phyloP scores from a whole-genome alignment of 768 basidiomycete genomes.

The Boletus patriciae region DNA sequence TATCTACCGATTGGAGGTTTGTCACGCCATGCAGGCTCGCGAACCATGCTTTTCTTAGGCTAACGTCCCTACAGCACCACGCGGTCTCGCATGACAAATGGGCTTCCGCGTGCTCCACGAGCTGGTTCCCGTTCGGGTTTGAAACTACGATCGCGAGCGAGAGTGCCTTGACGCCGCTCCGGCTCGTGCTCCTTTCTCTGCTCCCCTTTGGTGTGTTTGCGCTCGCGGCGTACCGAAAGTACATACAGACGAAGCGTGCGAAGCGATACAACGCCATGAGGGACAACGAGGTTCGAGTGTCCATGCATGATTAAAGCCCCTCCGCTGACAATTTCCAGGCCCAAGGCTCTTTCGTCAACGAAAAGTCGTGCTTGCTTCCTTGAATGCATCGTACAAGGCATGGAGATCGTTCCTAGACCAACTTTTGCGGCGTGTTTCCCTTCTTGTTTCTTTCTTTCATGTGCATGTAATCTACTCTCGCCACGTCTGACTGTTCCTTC shows the following conservation, averaged over 20 bases:
- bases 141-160: slow-evolving; percentile 3
- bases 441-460: not conserved
- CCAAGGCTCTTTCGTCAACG: slow-evolving; percentile 12
- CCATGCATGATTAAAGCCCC: not conserved
- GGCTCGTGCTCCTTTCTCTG: slow-evolving; percentile 6
- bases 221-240: slow-evolving; percentile 14
- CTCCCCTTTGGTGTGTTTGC: slow-evolving; percentile 14
- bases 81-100: slow-evolving; percentile 40
- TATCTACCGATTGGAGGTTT: slow-evolving; percentile 77
- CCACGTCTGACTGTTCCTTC: not conserved
- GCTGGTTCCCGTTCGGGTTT: slow-evolving; percentile 26
- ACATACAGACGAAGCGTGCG: slow-evolving; percentile 8
- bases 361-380: slow-evolving; percentile 28
- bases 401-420: not conserved
- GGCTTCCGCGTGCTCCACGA: slow-evolving; percentile 39
- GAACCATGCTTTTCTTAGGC: not conserved
- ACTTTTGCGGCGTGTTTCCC: not conserved
- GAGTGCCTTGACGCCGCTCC: not conserved
- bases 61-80: slow-evolving; percentile 31
- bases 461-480: not conserved
- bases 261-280: slow-evolving; percentile 1
- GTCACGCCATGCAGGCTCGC: slow-evolving; percentile 4
- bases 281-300: slow-evolving; percentile 13
- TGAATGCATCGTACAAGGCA: slow-evolving; percentile 6
- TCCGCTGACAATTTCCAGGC: not conserved